phyloP scores from a whole-genome alignment of 2,329 filamentous ascomycete genomes.

The Exophiala dermatitidis region DNA sequence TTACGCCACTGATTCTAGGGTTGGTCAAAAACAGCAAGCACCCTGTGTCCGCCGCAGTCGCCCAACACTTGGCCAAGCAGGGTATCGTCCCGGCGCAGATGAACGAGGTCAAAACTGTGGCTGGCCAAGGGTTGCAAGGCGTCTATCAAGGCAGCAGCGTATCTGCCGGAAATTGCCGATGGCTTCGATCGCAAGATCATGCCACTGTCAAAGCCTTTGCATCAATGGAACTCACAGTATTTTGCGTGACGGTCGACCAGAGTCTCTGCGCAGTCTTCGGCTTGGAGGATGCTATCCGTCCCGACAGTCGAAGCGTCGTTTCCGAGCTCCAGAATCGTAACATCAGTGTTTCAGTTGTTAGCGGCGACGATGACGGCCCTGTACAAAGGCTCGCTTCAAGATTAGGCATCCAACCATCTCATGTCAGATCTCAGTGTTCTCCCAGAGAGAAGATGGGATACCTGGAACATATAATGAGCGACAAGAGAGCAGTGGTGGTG shows the following conservation, averaged over 20 bases:
- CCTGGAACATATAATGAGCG: conserved; percentile 27
- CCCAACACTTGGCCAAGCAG: conserved; percentile 34
- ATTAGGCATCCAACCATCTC: conserved; percentile 35
- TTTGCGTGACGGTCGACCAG: conserved; percentile 50
- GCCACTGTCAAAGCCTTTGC: conserved; percentile 33
- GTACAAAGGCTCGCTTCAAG: conserved; percentile 43
- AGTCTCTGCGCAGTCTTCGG: conserved; percentile 44
- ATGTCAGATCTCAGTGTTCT: conserved; percentile 42
- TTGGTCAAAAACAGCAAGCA: conserved; percentile 45
- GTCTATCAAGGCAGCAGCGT: conserved; percentile 4
- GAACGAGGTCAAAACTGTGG: conserved; percentile 25
- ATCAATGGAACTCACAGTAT: conserved; percentile 43
- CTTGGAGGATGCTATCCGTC: conserved; percentile 43
- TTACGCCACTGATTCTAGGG: conserved; percentile 30
- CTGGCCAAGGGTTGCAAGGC: conserved; percentile 30
- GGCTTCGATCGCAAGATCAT: conserved; percentile 33
- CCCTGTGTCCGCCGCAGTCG: conserved; percentile 48
- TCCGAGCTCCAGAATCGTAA: conserved; percentile 42
- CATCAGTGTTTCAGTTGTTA: conserved; percentile 50
- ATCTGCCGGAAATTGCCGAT: conserved; percentile 28
- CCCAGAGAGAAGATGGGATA: conserved; percentile 49
- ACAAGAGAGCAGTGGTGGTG: conserved; percentile 40
- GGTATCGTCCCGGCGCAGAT: conserved; percentile 21
- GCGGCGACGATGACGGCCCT: conserved; percentile 48
- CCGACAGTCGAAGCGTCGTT: conserved; percentile 47